Evolutionary conservation across 169 alveolate species (phyloP).

Genomic region (Plasmodium coatneyi): DNA sequence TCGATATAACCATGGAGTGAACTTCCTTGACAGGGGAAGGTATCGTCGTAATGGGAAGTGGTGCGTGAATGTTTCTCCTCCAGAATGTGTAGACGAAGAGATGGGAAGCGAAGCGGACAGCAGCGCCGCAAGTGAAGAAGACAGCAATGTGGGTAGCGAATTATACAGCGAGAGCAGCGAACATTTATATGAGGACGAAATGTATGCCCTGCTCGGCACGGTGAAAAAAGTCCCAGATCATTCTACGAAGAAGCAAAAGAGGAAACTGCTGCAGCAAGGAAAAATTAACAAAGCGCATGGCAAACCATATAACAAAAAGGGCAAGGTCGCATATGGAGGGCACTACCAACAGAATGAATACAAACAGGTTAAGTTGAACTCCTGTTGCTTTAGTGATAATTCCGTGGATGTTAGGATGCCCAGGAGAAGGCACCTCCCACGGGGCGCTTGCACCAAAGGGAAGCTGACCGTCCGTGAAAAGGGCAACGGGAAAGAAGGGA

Average conservation of each 20-base stretch:
- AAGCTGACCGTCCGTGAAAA: background rate
- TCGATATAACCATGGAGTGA: background rate
- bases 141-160: background rate
- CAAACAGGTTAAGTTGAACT: background rate
- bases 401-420: conserved; percentile 9
- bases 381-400: conserved; percentile 56
- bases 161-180: background rate
- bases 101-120: background rate
- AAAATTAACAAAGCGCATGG: background rate
- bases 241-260: background rate
- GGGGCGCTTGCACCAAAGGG: background rate
- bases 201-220: background rate
- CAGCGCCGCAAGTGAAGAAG: background rate
- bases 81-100: background rate
- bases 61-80: background rate
- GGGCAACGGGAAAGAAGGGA: background rate
- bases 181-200: background rate
- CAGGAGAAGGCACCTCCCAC: background rate
- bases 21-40: background rate
- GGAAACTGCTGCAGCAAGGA: background rate
- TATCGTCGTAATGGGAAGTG: background rate
- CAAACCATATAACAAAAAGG: background rate
- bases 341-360: conserved; percentile 19
- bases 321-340: background rate
- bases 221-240: background rate